Conservation (phyloP, 768 basidiomycete species). For the Cystoderma amianthinum region DNA sequence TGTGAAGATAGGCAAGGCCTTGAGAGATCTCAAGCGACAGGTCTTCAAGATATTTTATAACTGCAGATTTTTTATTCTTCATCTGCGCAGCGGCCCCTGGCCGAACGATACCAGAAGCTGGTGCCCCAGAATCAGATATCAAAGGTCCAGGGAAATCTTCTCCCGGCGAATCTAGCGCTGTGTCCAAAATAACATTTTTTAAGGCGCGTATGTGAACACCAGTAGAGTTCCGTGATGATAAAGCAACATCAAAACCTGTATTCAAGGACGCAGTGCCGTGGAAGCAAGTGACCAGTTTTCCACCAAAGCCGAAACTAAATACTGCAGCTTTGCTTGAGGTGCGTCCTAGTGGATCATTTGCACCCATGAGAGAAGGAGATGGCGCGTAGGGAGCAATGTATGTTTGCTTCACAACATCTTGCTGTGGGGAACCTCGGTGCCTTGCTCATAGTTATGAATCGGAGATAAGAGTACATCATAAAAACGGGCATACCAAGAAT, state of each 20-base stretch:
- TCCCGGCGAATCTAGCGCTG: constrained; percentile 46
- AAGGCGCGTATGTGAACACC: constrained; percentile 63
- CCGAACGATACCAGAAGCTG: constrained; percentile 63
- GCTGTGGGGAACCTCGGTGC: constrained; percentile 9
- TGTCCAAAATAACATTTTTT: constrained; percentile 63
- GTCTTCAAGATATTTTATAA: constrained; percentile 71
- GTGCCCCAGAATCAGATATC: constrained; percentile 66
- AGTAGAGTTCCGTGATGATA: constrained; percentile 65
- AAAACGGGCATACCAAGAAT: too few relatives aligned
- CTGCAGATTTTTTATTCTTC: constrained; percentile 81
- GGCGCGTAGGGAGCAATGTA: constrained; percentile 66
- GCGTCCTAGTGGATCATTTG: constrained; percentile 77
- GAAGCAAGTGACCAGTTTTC: constrained; percentile 85
- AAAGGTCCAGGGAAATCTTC: constrained; percentile 82
- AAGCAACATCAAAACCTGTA: constrained; percentile 73
- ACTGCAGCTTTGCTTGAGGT: constrained; percentile 70
- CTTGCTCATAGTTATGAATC: neutral
- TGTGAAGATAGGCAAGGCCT: constrained; percentile 63
- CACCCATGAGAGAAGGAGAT: constrained; percentile 75
- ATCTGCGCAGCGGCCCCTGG: constrained; percentile 53
- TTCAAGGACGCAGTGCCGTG: constrained; percentile 60
- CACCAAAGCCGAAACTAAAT: constrained; percentile 91
- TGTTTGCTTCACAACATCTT: constrained; percentile 29
- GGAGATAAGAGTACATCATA: neutral
- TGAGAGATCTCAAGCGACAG: constrained; percentile 71